These are phyloP conservation scores for Dendrobium huoshanense DNA, from an alignment of 106 monocot species.

Conservation along the genomic window DNA sequence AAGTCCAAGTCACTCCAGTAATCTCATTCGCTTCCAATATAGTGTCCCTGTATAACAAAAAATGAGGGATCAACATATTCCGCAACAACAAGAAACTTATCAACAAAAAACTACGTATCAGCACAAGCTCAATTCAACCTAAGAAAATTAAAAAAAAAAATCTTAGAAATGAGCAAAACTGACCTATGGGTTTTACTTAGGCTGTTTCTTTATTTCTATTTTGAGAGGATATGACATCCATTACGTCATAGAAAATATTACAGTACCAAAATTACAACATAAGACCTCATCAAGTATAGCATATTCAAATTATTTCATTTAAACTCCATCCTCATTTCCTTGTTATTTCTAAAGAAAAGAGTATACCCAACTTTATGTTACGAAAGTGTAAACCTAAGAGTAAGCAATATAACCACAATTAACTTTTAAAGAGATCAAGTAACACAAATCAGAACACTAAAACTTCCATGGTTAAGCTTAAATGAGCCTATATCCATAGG, in stretches of 20 bases:
- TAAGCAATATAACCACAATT: too few species aligned
- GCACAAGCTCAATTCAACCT: background rate
- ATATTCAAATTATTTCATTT: background rate
- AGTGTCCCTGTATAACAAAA: slow-evolving; percentile 47
- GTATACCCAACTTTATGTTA: too few species aligned
- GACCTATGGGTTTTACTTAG: background rate
- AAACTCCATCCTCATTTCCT: background rate
- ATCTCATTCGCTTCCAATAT: slow-evolving; percentile 56
- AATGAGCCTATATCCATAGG: too few species aligned
- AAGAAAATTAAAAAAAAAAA: background rate
- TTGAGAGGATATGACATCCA: background rate
- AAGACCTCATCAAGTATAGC: background rate
- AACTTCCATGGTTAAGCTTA: too few species aligned
- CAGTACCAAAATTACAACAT: background rate
- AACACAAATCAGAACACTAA: too few species aligned
- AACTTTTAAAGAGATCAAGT: too few species aligned
- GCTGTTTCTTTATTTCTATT: background rate
- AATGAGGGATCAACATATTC: slow-evolving; percentile 7
- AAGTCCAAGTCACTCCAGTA: slow-evolving; percentile 27
- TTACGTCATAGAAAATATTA: background rate
- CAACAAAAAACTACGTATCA: background rate
- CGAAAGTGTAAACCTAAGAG: too few species aligned
- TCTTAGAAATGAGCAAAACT: background rate
- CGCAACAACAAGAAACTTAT: background rate
- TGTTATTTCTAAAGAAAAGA: background rate